Conservation (phyloP, 1,284 basidiomycete genomes). For the Schizophyllum amplum region DNA sequence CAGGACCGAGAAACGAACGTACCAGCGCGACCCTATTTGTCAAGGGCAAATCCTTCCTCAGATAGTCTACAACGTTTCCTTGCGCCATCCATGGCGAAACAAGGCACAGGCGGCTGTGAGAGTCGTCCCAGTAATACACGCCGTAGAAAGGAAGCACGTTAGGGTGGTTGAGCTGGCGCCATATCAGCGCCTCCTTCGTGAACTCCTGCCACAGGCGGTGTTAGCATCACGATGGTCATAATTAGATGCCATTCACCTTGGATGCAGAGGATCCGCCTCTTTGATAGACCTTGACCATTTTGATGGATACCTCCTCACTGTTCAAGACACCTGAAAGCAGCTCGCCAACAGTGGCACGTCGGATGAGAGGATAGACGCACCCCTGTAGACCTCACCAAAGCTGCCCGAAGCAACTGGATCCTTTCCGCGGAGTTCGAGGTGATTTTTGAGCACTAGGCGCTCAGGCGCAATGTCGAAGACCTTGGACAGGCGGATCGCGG, state of each 20-base stretch:
- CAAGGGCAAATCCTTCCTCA: conserved; percentile 14
- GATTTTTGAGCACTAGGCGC: neutral
- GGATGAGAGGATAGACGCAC: too few species aligned
- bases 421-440: neutral
- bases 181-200: conserved; percentile 19
- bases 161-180: conserved; percentile 23
- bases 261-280: neutral
- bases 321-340: neutral
- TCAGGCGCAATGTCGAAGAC: neutral
- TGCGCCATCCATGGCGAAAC: conserved; percentile 29
- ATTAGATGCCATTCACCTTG: neutral
- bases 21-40: conserved; percentile 19
- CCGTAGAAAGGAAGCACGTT: conserved; percentile 26
- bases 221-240: neutral
- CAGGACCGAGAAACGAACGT: conserved; percentile 5
- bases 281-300: neutral
- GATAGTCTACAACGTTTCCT: conserved; percentile 23
- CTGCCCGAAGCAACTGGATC: neutral
- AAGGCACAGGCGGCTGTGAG: conserved; percentile 16
- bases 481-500: neutral
- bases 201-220: conserved; percentile 9
- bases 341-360: too few species aligned
- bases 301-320: neutral
- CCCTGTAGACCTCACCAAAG: neutral
- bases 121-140: conserved; percentile 13